Evolutionary conservation across 441 rosid genomes (phyloP), one percentile per base, ranked within the genome.

Genomic region (Populus trichocarpa): DNA sequence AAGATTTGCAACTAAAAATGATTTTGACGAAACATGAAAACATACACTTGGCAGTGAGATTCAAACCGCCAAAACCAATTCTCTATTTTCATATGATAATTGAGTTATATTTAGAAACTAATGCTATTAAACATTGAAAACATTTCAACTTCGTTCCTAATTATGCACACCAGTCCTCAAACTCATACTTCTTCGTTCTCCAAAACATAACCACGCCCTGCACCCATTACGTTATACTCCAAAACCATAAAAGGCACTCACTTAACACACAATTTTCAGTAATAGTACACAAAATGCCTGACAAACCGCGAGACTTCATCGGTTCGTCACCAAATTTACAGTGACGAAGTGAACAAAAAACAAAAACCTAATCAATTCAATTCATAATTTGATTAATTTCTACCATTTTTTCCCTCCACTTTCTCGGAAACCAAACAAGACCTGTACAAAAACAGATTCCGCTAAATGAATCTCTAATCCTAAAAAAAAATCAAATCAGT

Each of bases 1-100:
- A 12, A 30, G 32, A 23, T 68, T 50, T 42, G 70, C 42, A 50
- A 35, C 57, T 36, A 67, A 40, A 53, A 74, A 74, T 40, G 69
- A 68, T 30, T 30, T 32, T 10, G 6, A 5, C 28, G 71, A 78
- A 74, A 36, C 79, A 70, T 46, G 64, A 59, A 33, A 74, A 46
- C 25, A 35, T 23, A 30, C 53, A 50, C 26, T 14, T 10, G 25
- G 30, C 23, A 74, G 67, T 16, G 28, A 75, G 16, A 28, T 32
- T 30, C 9, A 36, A 11, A 32, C 2, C 28, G 8, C 5, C 25
- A 25, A 35, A 69, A 57, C 10, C 36, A 33, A 16, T 61, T 73
- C 16, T 46, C 68, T 18, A 5, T 32, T 42, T 65, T 22, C 70
- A 3, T 16, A 28, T n/a, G 50, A 77, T 28, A 64, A 18, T n/a